Percentiles rank a stretch among this genome's conserved stretches.
Conservation (phyloP, 768 basidiomycete species). For the Lentinula edodes region DNA sequence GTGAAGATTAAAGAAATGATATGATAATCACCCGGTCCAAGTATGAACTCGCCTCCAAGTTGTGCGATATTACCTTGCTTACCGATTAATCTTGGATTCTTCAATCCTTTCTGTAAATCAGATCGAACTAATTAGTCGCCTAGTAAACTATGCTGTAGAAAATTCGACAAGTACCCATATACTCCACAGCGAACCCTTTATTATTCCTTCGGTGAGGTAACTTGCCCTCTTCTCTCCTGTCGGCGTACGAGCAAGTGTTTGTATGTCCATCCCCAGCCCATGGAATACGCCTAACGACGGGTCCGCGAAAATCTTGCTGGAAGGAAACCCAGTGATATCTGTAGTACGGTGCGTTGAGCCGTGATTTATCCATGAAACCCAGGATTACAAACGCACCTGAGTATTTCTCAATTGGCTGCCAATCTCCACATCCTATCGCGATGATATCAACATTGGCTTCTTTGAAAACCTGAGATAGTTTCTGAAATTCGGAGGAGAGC, state of each 20-base stretch:
- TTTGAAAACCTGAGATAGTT: conserved; percentile 25
- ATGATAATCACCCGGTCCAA: conserved; percentile 43
- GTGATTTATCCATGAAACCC: not conserved
- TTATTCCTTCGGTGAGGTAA: conserved; percentile 32
- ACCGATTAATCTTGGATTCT: conserved; percentile 41
- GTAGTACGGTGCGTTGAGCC: not conserved
- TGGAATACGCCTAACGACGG: conserved; percentile 54
- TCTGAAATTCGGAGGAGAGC: conserved; percentile 21
- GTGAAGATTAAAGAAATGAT: not conserved
- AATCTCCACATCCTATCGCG: conserved; percentile 59
- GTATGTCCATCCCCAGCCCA: conserved; percentile 54
- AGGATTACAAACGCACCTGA: conserved; percentile 26
- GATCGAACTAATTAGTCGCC: not conserved
- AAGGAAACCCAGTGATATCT: conserved; percentile 39
- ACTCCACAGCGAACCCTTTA: conserved; percentile 30
- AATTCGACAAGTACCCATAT: conserved; percentile 34
- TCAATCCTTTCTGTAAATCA: conserved; percentile 31
- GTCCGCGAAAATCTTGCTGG: conserved; percentile 55
- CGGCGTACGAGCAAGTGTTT: conserved; percentile 41
- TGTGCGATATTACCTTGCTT: conserved; percentile 61
- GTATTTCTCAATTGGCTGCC: conserved; percentile 44
- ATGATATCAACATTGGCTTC: conserved; percentile 35
- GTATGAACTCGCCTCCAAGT: conserved; percentile 58
- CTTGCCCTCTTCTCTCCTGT: conserved; percentile 36
- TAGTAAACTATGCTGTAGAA: not conserved